These are phyloP conservation scores for Phytophthora pistaciae DNA, from an alignment of 352 stramenopile genomes.

Conservation along the genomic window DNA sequence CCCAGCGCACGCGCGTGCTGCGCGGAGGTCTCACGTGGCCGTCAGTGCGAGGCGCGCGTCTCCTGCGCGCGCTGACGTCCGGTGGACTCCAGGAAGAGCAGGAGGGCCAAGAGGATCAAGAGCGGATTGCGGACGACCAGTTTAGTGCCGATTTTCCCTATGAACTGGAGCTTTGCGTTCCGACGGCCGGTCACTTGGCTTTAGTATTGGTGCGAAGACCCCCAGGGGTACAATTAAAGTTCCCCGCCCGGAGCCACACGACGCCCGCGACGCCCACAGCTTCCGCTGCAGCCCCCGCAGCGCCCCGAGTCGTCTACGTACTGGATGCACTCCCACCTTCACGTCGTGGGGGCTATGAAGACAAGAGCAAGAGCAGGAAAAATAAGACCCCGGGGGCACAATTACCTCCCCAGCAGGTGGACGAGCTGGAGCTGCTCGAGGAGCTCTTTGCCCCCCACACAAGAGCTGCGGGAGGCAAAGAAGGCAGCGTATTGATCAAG, in stretches of 20 bases:
- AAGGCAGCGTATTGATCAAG: constrained; percentile 71
- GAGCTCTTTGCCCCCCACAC: constrained; percentile 68
- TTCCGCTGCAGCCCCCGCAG: constrained; percentile 11
- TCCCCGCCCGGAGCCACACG: constrained; percentile 16
- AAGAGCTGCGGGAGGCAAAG: constrained; percentile 55
- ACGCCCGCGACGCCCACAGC: constrained; percentile 3
- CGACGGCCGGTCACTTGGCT: constrained; percentile 63
- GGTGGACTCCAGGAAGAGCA: constrained; percentile 4
- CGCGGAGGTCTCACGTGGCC: constrained; percentile 56
- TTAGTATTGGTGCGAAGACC: constrained; percentile 57
- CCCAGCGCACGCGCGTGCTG: constrained; percentile 24
- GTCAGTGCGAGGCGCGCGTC: constrained; percentile 49
- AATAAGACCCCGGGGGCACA: constrained; percentile 30
- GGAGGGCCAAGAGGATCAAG: background rate
- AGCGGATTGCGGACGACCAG: constrained; percentile 7
- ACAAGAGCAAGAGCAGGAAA: constrained; percentile 34
- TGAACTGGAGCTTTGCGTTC: constrained; percentile 64
- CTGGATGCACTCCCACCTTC: constrained; percentile 75
- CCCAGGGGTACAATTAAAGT: constrained; percentile 15
- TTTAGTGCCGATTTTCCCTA: constrained; percentile 38
- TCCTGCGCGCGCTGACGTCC: constrained; percentile 35
- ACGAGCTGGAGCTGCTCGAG: constrained; percentile 77
- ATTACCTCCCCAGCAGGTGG: constrained; percentile 50
- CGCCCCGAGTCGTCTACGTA: constrained; percentile 71
- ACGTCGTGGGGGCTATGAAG: constrained; percentile 7